A percentile compares a stretch with the other conserved stretches of the same genome.
phyloP scores from a whole-genome alignment of 768 basidiomycete genomes.

The Sporobolomyces pararoseus region DNA sequence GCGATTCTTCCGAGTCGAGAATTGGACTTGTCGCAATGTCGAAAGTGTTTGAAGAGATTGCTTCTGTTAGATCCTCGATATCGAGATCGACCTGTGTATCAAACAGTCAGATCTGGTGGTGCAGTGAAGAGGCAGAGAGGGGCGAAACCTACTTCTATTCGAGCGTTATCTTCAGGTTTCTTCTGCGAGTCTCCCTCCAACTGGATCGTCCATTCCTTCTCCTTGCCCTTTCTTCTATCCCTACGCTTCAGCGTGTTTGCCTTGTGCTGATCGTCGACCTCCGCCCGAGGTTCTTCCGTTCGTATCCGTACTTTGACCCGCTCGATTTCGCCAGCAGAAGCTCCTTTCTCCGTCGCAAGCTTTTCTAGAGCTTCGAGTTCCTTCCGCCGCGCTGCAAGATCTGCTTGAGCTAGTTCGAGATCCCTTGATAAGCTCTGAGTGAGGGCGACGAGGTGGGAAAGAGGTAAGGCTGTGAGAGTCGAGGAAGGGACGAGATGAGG shows the following conservation, averaged over 20 bases:
- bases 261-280: not conserved
- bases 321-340: slow-evolving; percentile 19
- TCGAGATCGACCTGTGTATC: slow-evolving; percentile 34
- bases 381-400: not conserved
- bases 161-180: not conserved
- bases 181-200: not conserved
- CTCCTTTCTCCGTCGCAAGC: slow-evolving; percentile 12
- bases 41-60: slow-evolving; percentile 40
- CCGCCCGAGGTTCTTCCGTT: not conserved
- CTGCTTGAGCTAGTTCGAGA: not conserved
- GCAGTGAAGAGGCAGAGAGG: not conserved
- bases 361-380: slow-evolving; percentile 26
- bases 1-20: slow-evolving; percentile 1
- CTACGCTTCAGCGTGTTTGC: not conserved
- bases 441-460: slow-evolving; percentile 20
- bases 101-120: no score
- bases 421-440: slow-evolving; percentile 10
- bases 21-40: slow-evolving; percentile 17
- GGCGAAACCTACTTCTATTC: not conserved
- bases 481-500: not conserved
- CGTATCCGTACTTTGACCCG: slow-evolving; percentile 9
- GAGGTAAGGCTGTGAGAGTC: not conserved
- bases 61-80: slow-evolving; percentile 36
- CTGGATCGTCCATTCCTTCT: slow-evolving; percentile 22
- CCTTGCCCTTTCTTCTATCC: not conserved